A percentile compares a stretch with the other conserved stretches of the same genome.
Conservation (phyloP, 768 basidiomycete genomes). For the Solioccasus polychromus region DNA sequence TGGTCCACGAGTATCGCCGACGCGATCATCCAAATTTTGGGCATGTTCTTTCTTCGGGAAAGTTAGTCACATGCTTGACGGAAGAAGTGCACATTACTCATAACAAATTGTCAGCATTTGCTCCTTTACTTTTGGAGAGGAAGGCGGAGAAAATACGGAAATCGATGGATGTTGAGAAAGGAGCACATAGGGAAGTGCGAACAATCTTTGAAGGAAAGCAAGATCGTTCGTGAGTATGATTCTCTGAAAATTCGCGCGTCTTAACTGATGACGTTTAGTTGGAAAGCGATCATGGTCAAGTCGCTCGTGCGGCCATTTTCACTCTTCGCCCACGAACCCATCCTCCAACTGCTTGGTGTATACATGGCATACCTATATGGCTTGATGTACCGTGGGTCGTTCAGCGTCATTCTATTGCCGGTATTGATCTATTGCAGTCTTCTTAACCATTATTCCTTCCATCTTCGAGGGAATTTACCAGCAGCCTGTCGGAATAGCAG, state of each 20-base stretch:
- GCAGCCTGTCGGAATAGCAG: slow-evolving; percentile 54
- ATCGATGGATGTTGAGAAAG: slow-evolving; percentile 49
- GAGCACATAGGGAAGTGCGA: slow-evolving; percentile 33
- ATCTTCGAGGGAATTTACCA: slow-evolving; percentile 58
- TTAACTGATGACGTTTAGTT: slow-evolving; percentile 34
- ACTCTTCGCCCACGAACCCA: slow-evolving; percentile 58
- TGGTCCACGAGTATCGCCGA: slow-evolving; percentile 65
- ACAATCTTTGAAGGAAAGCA: slow-evolving; percentile 45
- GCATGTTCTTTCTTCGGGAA: slow-evolving; percentile 59
- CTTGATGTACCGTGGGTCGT: slow-evolving; percentile 48
- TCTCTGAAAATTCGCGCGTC: neutral
- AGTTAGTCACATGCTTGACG: slow-evolving; percentile 37
- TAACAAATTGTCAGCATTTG: slow-evolving; percentile 22
- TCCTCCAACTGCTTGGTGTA: slow-evolving; percentile 62
- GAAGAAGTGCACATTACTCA: slow-evolving; percentile 10
- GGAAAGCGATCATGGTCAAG: slow-evolving; percentile 47
- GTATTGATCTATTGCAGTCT: slow-evolving; percentile 41
- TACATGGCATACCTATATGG: slow-evolving; percentile 76
- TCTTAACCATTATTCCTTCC: slow-evolving; percentile 59
- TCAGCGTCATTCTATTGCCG: neutral
- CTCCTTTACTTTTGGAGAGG: slow-evolving; percentile 38
- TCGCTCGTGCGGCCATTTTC: slow-evolving; percentile 67
- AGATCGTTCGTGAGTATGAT: slow-evolving; percentile 41
- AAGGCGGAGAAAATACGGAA: slow-evolving; percentile 49
- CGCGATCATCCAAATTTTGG: slow-evolving; percentile 50